A percentile compares a stretch with the other conserved stretches of the same genome.
Conservation (phyloP, 768 basidiomycete species). For the Suillus fuscotomentosus region DNA sequence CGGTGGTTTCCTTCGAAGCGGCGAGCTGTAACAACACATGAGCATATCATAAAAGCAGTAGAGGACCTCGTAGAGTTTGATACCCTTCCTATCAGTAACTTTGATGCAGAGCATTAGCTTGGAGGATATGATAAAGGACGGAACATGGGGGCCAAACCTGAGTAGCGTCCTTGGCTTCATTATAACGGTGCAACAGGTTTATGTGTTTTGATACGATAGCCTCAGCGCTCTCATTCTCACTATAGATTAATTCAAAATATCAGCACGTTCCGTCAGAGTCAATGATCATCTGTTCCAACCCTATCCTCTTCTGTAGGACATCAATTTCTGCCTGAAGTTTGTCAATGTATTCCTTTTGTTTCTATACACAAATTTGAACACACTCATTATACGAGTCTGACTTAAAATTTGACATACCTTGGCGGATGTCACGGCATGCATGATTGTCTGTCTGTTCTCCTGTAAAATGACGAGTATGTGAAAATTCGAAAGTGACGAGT, state of each 20-base stretch:
- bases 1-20: slow-evolving; percentile 60
- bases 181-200: slow-evolving; percentile 69
- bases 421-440: slow-evolving; percentile 29
- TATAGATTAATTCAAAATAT: slow-evolving; percentile 15
- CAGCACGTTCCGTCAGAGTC: not conserved
- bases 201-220: slow-evolving; percentile 66
- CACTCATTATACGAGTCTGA: not conserved
- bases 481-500: not conserved
- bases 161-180: slow-evolving; percentile 80
- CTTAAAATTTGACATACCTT: slow-evolving; percentile 19
- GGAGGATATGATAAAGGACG: not conserved
- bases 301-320: slow-evolving; percentile 45
- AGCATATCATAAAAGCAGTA: slow-evolving; percentile 9
- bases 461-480: not conserved
- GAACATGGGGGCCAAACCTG: slow-evolving; percentile 46
- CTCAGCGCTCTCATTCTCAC: slow-evolving; percentile 49
- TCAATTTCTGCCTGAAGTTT: slow-evolving; percentile 50
- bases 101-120: slow-evolving; percentile 4
- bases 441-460: not conserved
- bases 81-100: slow-evolving; percentile 83
- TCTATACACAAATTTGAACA: slow-evolving; percentile 30
- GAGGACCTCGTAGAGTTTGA: slow-evolving; percentile 12
- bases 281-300: slow-evolving; percentile 29
- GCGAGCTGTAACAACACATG: slow-evolving; percentile 55
- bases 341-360: slow-evolving; percentile 47